These are phyloP conservation scores for Beauveria sp. DNA, from an alignment of 2,329 filamentous ascomycete species.

Conservation along the genomic window DNA sequence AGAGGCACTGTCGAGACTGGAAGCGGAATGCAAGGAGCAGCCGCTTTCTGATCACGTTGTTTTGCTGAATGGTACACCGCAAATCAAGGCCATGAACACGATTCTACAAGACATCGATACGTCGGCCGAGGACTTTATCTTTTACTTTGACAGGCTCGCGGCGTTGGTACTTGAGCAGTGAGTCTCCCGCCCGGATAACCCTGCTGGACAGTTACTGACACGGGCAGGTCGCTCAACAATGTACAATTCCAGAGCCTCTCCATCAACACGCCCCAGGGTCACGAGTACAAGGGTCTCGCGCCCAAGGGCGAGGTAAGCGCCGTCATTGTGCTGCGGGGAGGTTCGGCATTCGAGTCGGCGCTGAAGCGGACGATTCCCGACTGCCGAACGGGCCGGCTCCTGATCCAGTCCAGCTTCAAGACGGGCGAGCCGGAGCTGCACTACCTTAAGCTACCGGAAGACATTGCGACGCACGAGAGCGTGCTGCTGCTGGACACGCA, in stretches of 20 bases:
- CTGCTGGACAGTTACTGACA: not conserved
- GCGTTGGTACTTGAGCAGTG: slow-evolving; percentile 76
- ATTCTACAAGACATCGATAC: slow-evolving; percentile 78
- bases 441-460: slow-evolving; percentile 70
- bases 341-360: slow-evolving; percentile 80
- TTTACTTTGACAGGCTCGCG: slow-evolving; percentile 89
- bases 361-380: slow-evolving; percentile 87
- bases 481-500: slow-evolving; percentile 88
- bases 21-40: slow-evolving; percentile 61
- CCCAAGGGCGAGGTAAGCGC: slow-evolving; percentile 71
- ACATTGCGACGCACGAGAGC: slow-evolving; percentile 67
- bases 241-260: slow-evolving; percentile 57
- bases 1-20: slow-evolving; percentile 67
- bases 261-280: slow-evolving; percentile 64
- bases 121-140: slow-evolving; percentile 83
- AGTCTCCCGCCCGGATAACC: slow-evolving; percentile 17
- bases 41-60: slow-evolving; percentile 69
- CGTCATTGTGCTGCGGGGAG: slow-evolving; percentile 81
- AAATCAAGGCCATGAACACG: slow-evolving; percentile 82
- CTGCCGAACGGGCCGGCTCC: slow-evolving; percentile 76
- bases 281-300: slow-evolving; percentile 63
- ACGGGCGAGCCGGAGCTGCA: slow-evolving; percentile 91
- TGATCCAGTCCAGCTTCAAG: slow-evolving; percentile 81
- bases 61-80: slow-evolving; percentile 66
- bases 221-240: slow-evolving; percentile 63